These are phyloP conservation scores for Leccinum fuscescens DNA, from an alignment of 1,284 basidiomycete species.

Conservation along the genomic window DNA sequence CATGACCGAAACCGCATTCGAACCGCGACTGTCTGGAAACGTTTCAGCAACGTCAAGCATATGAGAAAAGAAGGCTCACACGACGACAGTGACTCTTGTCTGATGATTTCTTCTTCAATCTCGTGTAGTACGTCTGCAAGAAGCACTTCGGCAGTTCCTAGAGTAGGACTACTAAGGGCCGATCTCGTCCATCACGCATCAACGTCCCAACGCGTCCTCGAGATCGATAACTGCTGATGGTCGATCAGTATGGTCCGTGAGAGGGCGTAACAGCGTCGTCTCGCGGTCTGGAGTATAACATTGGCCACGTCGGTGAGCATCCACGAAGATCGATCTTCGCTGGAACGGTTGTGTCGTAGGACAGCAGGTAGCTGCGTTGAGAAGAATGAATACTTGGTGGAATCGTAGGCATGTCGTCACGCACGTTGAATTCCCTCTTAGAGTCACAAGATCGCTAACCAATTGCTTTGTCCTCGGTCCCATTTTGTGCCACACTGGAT, in stretches of 20 bases:
- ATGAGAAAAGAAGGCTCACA: slow-evolving; percentile 27
- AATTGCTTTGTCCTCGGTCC: no score
- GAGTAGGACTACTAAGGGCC: slow-evolving; percentile 43
- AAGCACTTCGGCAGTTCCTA: slow-evolving; percentile 96
- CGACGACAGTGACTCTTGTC: slow-evolving; percentile 46
- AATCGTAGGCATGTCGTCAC: no score
- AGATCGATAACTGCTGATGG: slow-evolving; percentile 25
- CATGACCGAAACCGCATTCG: slow-evolving; percentile 86
- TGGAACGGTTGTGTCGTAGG: no score
- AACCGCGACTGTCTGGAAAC: slow-evolving; percentile 50
- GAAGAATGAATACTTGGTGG: no score
- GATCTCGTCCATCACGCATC: slow-evolving; percentile 50
- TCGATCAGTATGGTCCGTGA: slow-evolving; percentile 33
- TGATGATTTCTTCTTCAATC: slow-evolving; percentile 85
- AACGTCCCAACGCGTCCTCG: slow-evolving; percentile 33
- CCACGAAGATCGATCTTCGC: slow-evolving; percentile 58
- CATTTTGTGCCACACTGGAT: no score
- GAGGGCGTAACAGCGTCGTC: slow-evolving; percentile 72
- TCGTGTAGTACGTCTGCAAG: slow-evolving; percentile 86
- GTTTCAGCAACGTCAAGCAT: neutral
- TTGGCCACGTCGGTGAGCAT: slow-evolving; percentile 89
- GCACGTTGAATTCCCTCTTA: no score
- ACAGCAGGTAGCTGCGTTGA: no score
- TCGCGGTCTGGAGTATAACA: slow-evolving; percentile 82
- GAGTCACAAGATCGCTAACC: no score